These are phyloP conservation scores for Verticillium nonalfalfae DNA, from an alignment of 2,329 filamentous ascomycete species.

Conservation along the genomic window DNA sequence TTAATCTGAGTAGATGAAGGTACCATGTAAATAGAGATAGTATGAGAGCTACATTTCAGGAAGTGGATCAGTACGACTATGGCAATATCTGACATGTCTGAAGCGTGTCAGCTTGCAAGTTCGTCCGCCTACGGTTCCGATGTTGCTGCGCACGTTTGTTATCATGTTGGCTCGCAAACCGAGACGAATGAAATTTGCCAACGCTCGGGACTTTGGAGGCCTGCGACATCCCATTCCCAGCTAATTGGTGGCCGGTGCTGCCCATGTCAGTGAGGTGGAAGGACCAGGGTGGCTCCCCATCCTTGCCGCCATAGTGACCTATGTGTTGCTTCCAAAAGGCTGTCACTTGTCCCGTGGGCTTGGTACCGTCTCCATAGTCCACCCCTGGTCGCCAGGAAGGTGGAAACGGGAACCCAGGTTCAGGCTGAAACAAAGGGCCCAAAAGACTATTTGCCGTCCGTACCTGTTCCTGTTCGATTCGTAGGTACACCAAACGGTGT, in stretches of 20 bases:
- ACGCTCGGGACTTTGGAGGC: background rate
- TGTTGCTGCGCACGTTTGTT: background rate
- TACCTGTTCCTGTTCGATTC: background rate
- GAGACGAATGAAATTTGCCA: background rate
- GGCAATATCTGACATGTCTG: too few relatives aligned
- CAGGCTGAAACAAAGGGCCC: background rate
- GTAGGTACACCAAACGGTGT: background rate
- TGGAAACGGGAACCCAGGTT: background rate
- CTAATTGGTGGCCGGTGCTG: background rate
- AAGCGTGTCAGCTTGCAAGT: too few relatives aligned
- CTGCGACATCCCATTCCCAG: background rate
- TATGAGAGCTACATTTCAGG: too few relatives aligned
- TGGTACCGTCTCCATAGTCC: constrained; percentile 1
- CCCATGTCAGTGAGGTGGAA: background rate
- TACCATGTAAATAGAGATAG: too few relatives aligned
- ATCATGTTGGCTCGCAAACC: background rate
- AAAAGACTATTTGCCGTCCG: background rate
- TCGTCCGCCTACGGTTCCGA: background rate
- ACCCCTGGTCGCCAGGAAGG: background rate
- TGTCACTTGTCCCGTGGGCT: background rate
- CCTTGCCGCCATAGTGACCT: background rate
- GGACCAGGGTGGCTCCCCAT: background rate
- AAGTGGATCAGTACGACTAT: too few relatives aligned
- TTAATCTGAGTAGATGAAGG: too few relatives aligned
- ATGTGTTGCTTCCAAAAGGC: background rate